Evolutionary conservation across 129 eudicot species (phyloP), one percentile per base, ranked within the genome.

Genomic region (Rutidosis leptorrhynchoides): DNA sequence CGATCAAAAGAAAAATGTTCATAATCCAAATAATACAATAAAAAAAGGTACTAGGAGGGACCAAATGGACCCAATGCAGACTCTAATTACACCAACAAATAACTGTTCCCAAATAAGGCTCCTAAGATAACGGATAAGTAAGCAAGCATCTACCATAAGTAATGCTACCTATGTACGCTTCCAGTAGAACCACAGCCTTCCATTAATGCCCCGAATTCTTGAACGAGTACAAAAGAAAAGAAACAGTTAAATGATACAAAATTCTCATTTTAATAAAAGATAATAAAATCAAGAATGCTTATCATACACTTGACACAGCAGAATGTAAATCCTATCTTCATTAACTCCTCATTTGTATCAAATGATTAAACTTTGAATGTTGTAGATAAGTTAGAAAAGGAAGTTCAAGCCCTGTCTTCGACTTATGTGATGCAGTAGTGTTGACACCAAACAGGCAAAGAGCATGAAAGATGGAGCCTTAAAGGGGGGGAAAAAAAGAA

Each of bases 111-210:
- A 19, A 72, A 64, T 19, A 42, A 55, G 72, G 59, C 71, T 73
- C 78, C 71, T 55, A 65, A 24, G 78, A 73, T 65, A 58, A 59
- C 20, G 21, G 45, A n/a, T 58, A 58, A 58, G 35, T 19, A 58
- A 61, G 67, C 58, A 58, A 46, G 58, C 58, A 43, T 70, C 74
- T 70, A 58, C 65, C 58, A 69, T 68, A 56, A 56, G 55, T 49
- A 58, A 67, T 48, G 79, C 73, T 75, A 75, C 79, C 79, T 75
- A 75, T 75, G 63, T 49, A 75, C 2, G 73, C 74, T 71, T 71
- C 76, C 51, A 23, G 68, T 46, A 28, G 68, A 61, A 71, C 49
- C 51, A 71, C 58, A 60, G 69, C 70, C 80, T 60, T 60, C 74
- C 74, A 58, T 68, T 61, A 75, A 26, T 75, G 70, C 74, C 74